Evolutionary conservation across 2,329 filamentous ascomycete species (phyloP), one percentile per base, ranked within the genome.

Genomic region (Xylaria digitata): DNA sequence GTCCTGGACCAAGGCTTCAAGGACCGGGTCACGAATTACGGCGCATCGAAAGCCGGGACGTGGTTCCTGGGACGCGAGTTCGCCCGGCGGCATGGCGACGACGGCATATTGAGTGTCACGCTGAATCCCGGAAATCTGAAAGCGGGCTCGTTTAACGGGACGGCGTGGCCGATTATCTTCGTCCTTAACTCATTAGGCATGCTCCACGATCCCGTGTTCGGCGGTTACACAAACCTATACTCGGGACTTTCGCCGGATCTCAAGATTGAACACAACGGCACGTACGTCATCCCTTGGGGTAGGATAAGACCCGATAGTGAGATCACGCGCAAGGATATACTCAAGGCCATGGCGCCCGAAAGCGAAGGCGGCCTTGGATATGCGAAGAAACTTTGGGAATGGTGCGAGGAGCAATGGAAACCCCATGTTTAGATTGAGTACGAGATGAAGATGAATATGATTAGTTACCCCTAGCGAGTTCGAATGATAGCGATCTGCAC

Each of bases 91-190:
- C 61, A 75, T 23, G 60, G 26, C 15, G 17, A 30, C 6, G 63
- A 70, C 15, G 65, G 65, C 0, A 63, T 71, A 48, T 61, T 80
- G 40, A 77, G 73, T 56, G 70, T 80, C 17, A 70, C 73, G 9
- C 68, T 76, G 32, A 79, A 80, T 66, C 79, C 79, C 0, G 80
- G 80, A 4, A 79, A 80, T 63, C 63, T 80, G 23, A 72, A 67
- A 32, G 73, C 76, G 0, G 73, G 74, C 34, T 32, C 60, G 11
- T 72, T 68, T 40, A 62, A 66, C 19, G 66, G 65, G n/a, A 71
- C 70, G 43, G 26, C 70, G 32, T 56, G 48, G n/a, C 48, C 57
- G 11, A 8, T 66, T 7, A 61, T 67, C 49, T 65, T 66, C 48
- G 42, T 68, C 19, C 23, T 71, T 21, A 60, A 65, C 15, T 17